Conservation (phyloP, 257 asterid genomes). For the Paraleonurus japonicus region DNA sequence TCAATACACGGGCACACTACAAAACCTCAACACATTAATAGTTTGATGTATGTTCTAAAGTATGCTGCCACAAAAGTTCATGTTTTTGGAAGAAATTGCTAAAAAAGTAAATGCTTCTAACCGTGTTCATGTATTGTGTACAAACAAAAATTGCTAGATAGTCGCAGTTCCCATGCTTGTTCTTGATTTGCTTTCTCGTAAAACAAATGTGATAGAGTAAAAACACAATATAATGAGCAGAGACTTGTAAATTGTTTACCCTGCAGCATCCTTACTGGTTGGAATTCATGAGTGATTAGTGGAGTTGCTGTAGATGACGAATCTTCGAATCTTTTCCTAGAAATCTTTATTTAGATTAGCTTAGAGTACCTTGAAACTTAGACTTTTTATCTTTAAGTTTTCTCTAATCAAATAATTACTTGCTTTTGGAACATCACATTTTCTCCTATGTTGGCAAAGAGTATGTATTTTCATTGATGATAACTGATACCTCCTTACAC, state of each 20-base stretch:
- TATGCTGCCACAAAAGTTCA: conserved; percentile 1
- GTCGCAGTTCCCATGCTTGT: not conserved
- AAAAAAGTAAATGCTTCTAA: not conserved
- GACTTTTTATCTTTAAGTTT: not conserved
- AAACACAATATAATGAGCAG: not conserved
- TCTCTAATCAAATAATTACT: not conserved
- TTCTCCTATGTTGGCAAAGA: not conserved
- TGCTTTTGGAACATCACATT: not conserved
- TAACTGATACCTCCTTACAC: not conserved
- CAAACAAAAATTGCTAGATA: not conserved
- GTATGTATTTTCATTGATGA: not conserved
- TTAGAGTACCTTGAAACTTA: not conserved
- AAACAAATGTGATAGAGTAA: not conserved
- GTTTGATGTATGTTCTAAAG: not conserved
- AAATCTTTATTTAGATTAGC: conserved; percentile 3
- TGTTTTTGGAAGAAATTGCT: not conserved
- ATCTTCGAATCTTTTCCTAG: conserved; percentile 2
- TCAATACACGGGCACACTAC: not conserved
- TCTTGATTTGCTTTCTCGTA: conserved; percentile 8
- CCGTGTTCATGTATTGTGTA: not conserved
- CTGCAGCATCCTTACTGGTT: not conserved
- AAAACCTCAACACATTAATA: not conserved
- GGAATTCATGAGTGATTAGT: not conserved
- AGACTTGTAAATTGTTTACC: not conserved
- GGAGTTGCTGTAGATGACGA: not conserved